Evolutionary conservation across 208 protist species (phyloP).

Genomic region (Trypanosoma mega): DNA sequence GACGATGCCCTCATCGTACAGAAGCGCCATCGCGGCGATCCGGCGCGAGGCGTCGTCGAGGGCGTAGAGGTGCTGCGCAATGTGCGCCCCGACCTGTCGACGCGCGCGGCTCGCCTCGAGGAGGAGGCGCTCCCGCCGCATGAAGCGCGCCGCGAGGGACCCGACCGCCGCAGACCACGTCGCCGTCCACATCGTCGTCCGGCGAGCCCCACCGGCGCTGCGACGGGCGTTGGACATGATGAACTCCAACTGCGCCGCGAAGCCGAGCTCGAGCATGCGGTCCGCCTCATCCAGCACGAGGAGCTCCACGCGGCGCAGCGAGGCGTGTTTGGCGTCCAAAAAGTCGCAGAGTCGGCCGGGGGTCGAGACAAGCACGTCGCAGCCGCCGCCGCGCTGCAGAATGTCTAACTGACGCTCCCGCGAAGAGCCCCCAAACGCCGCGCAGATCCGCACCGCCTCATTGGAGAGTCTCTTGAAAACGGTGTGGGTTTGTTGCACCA

Average conservation of each 20-base stretch:
- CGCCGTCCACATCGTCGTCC: constrained; percentile 94
- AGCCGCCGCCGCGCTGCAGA: constrained; percentile 67
- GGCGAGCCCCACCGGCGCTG: constrained; percentile 50
- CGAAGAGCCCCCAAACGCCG: constrained; percentile 90
- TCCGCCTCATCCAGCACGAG: constrained; percentile 96
- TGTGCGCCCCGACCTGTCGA: constrained; percentile 49
- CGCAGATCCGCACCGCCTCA: constrained; percentile 70
- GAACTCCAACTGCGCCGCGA: constrained; percentile 62
- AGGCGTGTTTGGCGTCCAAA: constrained; percentile 45
- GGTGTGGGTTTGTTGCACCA: constrained; percentile 94
- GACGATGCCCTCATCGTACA: constrained; percentile 70
- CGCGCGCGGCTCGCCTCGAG: constrained; percentile 69
- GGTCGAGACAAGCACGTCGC: constrained; percentile 91
- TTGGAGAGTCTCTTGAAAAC: constrained; percentile 68
- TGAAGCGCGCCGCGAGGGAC: constrained; percentile 63
- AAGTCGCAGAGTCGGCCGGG: constrained; percentile 69
- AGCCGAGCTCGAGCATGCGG: constrained; percentile 92
- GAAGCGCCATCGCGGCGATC: constrained; percentile 43
- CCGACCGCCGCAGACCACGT: constrained; percentile 55
- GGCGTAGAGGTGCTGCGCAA: constrained; percentile 61
- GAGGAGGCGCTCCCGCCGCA: constrained; percentile 62
- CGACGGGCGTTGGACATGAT: constrained; percentile 82
- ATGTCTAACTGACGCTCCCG: constrained; percentile 80
- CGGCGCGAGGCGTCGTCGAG: constrained; percentile 43
- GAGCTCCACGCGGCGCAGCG: constrained; percentile 72